These are phyloP conservation scores for Lecanosticta acicola DNA, from an alignment of 2,329 filamentous ascomycete species.

Conservation along the genomic window DNA sequence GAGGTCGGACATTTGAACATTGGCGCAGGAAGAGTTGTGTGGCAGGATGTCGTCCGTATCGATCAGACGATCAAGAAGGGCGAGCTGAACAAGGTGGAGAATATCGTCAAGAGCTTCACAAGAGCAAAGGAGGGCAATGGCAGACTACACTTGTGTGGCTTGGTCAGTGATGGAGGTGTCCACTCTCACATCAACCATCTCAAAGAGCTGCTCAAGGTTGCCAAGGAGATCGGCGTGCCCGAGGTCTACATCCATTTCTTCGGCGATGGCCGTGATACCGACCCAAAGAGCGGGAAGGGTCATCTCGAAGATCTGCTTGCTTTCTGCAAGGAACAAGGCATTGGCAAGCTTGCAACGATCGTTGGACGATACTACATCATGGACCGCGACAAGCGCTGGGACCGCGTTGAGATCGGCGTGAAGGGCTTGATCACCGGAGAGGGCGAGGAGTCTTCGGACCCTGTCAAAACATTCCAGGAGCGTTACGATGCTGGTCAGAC, in stretches of 20 bases:
- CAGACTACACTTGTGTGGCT: constrained; percentile 82
- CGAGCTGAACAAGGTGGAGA: constrained; percentile 68
- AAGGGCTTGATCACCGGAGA: constrained; percentile 82
- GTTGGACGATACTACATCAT: constrained; percentile 97
- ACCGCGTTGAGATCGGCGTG: constrained; percentile 82
- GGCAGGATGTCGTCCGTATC: constrained; percentile 89
- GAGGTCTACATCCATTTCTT: constrained; percentile 99
- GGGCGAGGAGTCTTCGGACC: constrained; percentile 78
- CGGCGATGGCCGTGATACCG: constrained; percentile 93
- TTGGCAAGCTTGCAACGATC: constrained; percentile 83
- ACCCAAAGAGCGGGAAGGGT: constrained; percentile 84
- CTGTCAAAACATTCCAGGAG: constrained; percentile 78
- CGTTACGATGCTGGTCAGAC: constrained; percentile 83
- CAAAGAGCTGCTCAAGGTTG: constrained; percentile 77
- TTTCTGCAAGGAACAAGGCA: constrained; percentile 73
- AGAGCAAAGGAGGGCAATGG: constrained; percentile 82
- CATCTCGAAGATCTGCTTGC: constrained; percentile 85
- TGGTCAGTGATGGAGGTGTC: constrained; percentile 91
- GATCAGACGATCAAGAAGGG: constrained; percentile 85
- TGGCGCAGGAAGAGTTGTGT: constrained; percentile 92
- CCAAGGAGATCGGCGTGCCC: constrained; percentile 80
- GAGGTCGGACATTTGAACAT: constrained; percentile 99
- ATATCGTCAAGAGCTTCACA: constrained; percentile 71
- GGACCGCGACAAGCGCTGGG: constrained; percentile 99
- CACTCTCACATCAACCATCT: constrained; percentile 95